Percentiles rank a stretch among this genome's conserved stretches.
Conservation (phyloP, 1,284 basidiomycete species). For the Cutaneotrichosporon sp. region DNA sequence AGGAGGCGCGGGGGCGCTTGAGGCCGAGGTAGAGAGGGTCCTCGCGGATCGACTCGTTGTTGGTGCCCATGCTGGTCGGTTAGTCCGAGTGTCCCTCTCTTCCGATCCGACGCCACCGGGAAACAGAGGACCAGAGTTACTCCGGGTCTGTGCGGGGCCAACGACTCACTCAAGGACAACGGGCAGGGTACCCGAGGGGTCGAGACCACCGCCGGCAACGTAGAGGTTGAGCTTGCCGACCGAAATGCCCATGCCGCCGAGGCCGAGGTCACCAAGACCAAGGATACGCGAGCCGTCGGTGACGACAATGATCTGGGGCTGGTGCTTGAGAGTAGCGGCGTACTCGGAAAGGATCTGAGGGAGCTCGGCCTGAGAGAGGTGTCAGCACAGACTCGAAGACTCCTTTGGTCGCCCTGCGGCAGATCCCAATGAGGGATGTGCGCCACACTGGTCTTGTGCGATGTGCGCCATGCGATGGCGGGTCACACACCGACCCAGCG, state of each 20-base stretch:
- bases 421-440: constrained; percentile 1
- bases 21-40: constrained; percentile 91
- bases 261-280: constrained; percentile 81
- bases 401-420: not conserved
- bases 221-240: constrained; percentile 93
- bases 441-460: not conserved
- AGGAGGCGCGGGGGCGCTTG: constrained; percentile 67
- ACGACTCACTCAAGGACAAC: constrained; percentile 62
- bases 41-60: constrained; percentile 75
- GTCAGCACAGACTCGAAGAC: constrained; percentile 9
- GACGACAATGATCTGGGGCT: constrained; percentile 80
- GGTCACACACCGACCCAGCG: no score
- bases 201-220: constrained; percentile 79
- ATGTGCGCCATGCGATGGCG: not conserved
- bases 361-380: constrained; percentile 59
- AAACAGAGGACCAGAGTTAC: not conserved
- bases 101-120: not conserved
- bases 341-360: constrained; percentile 48
- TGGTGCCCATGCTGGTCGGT: constrained; percentile 68
- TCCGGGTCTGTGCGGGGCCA: constrained; percentile 26
- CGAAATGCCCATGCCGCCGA: constrained; percentile 77
- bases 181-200: constrained; percentile 79
- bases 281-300: constrained; percentile 93
- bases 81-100: not conserved
- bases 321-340: constrained; percentile 61